Base-by-base conservation (phyloP, 106 monocot species). In the Xerophyta viscosa region DNA sequence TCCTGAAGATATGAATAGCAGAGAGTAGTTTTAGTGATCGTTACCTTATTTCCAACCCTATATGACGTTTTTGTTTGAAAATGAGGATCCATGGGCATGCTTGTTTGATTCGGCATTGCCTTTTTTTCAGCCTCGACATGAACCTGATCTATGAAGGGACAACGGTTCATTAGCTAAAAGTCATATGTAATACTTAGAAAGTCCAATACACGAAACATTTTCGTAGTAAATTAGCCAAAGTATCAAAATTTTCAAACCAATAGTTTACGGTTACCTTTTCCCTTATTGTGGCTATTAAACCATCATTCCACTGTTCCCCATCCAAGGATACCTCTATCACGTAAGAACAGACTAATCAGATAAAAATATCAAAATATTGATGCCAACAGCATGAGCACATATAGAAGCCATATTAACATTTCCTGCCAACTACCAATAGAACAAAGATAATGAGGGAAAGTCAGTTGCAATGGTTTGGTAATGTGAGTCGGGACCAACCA, bases 221-320 rank as follows among this genome's bases (percentile, higher is more conserved):
- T n/a, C n/a, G n/a, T n/a, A n/a, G n/a, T n/a, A n/a, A n/a, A n/a
- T n/a, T n/a, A n/a, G n/a, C n/a, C n/a, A n/a, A n/a, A n/a, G n/a
- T n/a, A n/a, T n/a, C n/a, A n/a, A n/a, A n/a, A n/a, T n/a, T n/a
- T n/a, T n/a, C n/a, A n/a, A n/a, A n/a, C n/a, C n/a, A n/a, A n/a
- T n/a, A n/a, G n/a, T 33, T 33, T 5, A 11, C 5, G 11, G 58
- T 29, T 85, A 98, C 96, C 82, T 73, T 76, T 50, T 98, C 96
- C 13, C 96, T 57, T 23, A 98, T 89, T 19, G 96, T 98, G 26
- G 96, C 96, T 54, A 98, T 33, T 58, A 98, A 58, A 30, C 96
- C 96, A 77, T 98, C 96, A 71, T 98, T 98, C 96, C 96, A 98
- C 24, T 89, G 77, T 14, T 98, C 96, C n/a, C 55, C 82, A 63